These are phyloP conservation scores for Tetraselmis striata DNA, from an alignment of 139 green algal genomes.

Conservation along the genomic window DNA sequence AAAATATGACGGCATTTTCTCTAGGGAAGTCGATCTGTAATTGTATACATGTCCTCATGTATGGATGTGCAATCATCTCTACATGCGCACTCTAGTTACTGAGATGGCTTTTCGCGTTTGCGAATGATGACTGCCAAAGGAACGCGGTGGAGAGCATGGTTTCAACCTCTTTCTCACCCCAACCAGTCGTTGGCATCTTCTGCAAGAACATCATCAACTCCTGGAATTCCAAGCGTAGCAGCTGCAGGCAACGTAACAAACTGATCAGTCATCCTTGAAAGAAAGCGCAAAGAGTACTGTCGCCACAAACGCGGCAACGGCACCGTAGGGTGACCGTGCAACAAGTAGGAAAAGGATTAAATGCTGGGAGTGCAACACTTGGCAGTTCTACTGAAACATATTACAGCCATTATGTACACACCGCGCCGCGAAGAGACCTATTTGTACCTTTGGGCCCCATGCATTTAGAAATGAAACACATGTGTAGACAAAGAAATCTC, in stretches of 20 bases:
- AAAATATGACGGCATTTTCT: too few species aligned
- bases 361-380: too few species aligned
- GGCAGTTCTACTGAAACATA: not conserved
- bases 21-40: too few species aligned
- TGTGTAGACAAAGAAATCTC: constrained; percentile 66
- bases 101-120: constrained; percentile 39
- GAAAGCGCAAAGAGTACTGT: constrained; percentile 51
- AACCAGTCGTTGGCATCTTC: constrained; percentile 60
- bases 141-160: constrained; percentile 73
- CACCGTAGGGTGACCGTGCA: not conserved
- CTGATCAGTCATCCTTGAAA: constrained; percentile 49
- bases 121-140: constrained; percentile 69
- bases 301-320: constrained; percentile 61
- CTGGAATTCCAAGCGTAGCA: constrained; percentile 24
- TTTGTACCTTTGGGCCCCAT: not conserved
- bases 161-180: constrained; percentile 75
- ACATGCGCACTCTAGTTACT: not conserved
- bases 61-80: too few species aligned
- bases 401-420: not conserved
- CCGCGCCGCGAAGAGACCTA: not conserved
- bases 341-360: constrained; percentile 2
- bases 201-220: constrained; percentile 61
- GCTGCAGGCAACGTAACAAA: constrained; percentile 41
- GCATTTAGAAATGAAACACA: not conserved
- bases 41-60: too few species aligned